Evolutionary conservation across 2,329 filamentous ascomycete species (phyloP), one percentile per base, ranked within the genome.

Genomic region (Colletotrichum falcatum): DNA sequence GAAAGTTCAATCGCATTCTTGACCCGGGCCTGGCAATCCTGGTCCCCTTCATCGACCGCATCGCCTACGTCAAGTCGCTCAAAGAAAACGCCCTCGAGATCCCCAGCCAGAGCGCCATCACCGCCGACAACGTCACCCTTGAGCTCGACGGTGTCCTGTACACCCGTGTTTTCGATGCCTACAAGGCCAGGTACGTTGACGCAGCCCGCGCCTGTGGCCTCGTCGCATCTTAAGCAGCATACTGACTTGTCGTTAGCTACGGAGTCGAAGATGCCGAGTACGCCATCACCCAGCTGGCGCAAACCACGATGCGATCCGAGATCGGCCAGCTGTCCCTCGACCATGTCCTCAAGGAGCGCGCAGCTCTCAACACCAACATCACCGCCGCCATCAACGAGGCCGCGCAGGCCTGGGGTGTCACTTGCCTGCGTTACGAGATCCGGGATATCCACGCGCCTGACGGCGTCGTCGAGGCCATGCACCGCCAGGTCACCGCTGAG

Each of bases 371-470:
- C 86, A 94, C 90, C 74, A 98, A 99, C 84, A 99, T 99, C 80
- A 98, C 96, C n/a, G 92, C 94, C 67, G 95, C 96, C 53, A 98
- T 99, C 87, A 99, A 99, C 81, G 95, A 98, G 81, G 96, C 96
- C 1, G 95, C 96, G 5, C 92, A 97, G 77, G 95, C 95, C 64
- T 99, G 96, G 96, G 96, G 96, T 70, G 94, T 99, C 26, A 94
- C 94, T 42, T 99, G 96, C 79, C 87, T 99, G 72, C 92, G 96
- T 69, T 99, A 99, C 85, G 96, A 99, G 83, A 99, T 99, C 80
- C 89, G 96, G 75, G 96, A 99, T 81, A 99, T 99, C 77, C 96
- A 99, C 83, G 96, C 96, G 0, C 96, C 96, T 1, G 93, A 91
- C 39, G 92, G 92, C 60, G 96, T 99, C 16, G 95, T 98, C 71